Percentiles rank a stretch among this genome's conserved stretches.
Evolutionary conservation across 306 rosid genomes (phyloP).

Genomic region (Alnus glutinosa): DNA sequence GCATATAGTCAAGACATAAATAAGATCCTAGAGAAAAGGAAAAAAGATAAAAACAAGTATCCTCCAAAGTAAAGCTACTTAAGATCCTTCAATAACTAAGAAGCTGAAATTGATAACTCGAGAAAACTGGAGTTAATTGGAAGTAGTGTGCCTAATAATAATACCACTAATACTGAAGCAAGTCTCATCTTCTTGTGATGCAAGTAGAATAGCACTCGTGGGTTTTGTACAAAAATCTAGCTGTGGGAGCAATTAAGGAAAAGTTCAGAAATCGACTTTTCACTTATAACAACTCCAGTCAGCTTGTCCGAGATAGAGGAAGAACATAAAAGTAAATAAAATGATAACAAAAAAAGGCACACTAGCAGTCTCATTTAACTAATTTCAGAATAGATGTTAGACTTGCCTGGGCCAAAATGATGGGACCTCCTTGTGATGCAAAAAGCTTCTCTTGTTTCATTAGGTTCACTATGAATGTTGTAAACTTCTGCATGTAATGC

Average conservation of each 20-base stretch:
- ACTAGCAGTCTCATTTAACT: not conserved
- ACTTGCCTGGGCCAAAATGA: slow-evolving; percentile 95
- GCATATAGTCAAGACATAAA: too few species aligned
- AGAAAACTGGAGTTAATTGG: not conserved
- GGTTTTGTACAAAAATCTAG: not conserved
- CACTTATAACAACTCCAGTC: not conserved
- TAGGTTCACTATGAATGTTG: slow-evolving; percentile 73
- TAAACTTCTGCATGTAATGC: slow-evolving; percentile 85
- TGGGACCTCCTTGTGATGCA: slow-evolving; percentile 93
- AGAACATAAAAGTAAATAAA: not conserved
- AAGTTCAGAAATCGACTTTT: not conserved
- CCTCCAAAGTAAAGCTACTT: not conserved
- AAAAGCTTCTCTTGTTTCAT: slow-evolving; percentile 92
- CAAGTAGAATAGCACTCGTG: not conserved
- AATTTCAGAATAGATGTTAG: slow-evolving; percentile 9
- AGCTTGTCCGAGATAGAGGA: not conserved
- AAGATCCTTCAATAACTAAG: not conserved
- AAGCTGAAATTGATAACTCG: not conserved
- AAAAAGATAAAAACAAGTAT: not conserved
- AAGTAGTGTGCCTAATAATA: not conserved
- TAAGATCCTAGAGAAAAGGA: too few species aligned
- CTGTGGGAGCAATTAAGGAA: not conserved
- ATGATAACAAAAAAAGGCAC: not conserved
- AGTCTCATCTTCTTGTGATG: not conserved
- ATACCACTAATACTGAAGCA: not conserved